Evolutionary conservation across 192 early-diverging fungal species (phyloP).

Genomic region (Backusella psychrophila): DNA sequence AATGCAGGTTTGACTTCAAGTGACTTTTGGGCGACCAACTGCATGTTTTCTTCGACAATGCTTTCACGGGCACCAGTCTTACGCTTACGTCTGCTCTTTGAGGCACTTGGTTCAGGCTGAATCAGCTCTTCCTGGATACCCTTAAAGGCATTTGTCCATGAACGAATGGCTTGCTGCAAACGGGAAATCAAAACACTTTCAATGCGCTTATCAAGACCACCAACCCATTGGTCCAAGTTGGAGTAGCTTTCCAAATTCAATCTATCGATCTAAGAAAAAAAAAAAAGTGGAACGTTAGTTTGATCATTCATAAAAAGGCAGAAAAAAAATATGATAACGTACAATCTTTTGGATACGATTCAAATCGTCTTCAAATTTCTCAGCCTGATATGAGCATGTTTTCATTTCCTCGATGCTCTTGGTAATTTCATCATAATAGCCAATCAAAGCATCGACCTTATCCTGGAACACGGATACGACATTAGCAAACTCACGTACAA

Average conservation of each 20-base stretch:
- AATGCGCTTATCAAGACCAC: constrained; percentile 74
- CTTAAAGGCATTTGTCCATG: constrained; percentile 71
- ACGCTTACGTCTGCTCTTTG: constrained; percentile 43
- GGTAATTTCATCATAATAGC: constrained; percentile 81
- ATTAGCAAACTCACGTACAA: constrained; percentile 93
- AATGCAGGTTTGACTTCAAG: constrained; percentile 62
- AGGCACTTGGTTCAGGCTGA: constrained; percentile 42
- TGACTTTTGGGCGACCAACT: constrained; percentile 25
- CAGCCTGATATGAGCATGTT: constrained; percentile 71
- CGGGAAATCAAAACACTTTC: constrained; percentile 74
- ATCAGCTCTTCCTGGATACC: constrained; percentile 43
- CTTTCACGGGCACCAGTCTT: constrained; percentile 29
- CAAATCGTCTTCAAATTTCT: constrained; percentile 66
- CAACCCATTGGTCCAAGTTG: constrained; percentile 90
- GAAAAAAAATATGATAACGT: constrained; percentile 11
- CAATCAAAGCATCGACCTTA: constrained; percentile 83
- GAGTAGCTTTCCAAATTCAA: constrained; percentile 94
- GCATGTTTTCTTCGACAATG: constrained; percentile 35
- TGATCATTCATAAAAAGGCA: not conserved
- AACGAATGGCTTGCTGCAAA: constrained; percentile 72
- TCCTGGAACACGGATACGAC: constrained; percentile 94
- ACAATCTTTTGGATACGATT: constrained; percentile 84
- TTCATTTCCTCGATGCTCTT: constrained; percentile 80
- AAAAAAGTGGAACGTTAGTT: not conserved
- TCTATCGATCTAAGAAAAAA: constrained; percentile 65